Conservation (phyloP, 164 flowering plant species). For the Taxillus chinensis region DNA sequence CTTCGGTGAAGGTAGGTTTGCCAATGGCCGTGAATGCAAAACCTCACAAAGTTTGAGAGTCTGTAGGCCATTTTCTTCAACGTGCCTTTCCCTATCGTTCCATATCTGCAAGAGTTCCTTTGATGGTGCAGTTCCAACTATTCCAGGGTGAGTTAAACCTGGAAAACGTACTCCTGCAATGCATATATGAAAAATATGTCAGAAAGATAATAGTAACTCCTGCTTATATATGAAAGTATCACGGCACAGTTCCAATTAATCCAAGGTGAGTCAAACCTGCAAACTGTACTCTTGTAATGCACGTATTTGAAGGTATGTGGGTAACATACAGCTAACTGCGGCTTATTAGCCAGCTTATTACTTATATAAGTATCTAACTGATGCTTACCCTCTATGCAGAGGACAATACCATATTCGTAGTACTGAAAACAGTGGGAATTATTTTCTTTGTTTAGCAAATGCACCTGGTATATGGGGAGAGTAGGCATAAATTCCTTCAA, state of each 20-base stretch:
- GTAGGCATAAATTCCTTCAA: conserved; percentile 90
- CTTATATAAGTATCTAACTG: too few relatives aligned
- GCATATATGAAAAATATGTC: background rate
- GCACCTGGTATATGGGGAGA: conserved; percentile 95
- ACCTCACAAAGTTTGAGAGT: conserved; percentile 69
- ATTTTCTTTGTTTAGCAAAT: background rate
- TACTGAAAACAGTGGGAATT: too few relatives aligned
- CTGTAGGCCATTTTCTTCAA: conserved; percentile 64
- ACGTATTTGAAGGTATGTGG: too few relatives aligned
- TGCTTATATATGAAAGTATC: too few relatives aligned
- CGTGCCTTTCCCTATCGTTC: conserved; percentile 70
- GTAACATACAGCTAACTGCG: too few relatives aligned
- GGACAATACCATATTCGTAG: too few relatives aligned
- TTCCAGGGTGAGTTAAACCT: conserved; percentile 91
- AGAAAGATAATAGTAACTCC: too few relatives aligned
- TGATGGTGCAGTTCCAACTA: conserved; percentile 94
- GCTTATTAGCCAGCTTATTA: too few relatives aligned
- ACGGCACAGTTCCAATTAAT: too few relatives aligned
- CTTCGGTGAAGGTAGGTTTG: conserved; percentile 69
- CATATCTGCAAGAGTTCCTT: conserved; percentile 76
- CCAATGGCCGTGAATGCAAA: conserved; percentile 74
- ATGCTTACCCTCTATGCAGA: too few relatives aligned
- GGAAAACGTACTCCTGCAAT: conserved; percentile 78
- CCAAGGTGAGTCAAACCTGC: too few relatives aligned
- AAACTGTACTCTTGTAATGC: too few relatives aligned